Evolutionary conservation across 2,329 filamentous ascomycete species (phyloP), one percentile per base, ranked within the genome.

Genomic region (Fusarium denticulatum): DNA sequence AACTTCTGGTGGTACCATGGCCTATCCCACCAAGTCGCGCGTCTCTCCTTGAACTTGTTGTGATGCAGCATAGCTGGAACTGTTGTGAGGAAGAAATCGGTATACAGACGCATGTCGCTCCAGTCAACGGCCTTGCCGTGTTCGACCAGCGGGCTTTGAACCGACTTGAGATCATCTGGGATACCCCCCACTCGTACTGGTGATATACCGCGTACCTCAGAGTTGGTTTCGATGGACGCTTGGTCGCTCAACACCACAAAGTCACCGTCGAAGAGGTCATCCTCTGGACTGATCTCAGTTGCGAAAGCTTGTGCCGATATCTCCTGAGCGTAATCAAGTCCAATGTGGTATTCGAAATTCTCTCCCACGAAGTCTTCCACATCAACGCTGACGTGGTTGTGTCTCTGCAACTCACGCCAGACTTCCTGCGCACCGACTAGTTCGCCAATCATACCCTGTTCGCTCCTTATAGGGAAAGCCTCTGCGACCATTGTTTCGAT

Each of bases 1-100:
- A 69, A 22, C 1, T 28, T 45, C 5, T 45, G 57, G 13, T 69
- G 39, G 6, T 64, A 69, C 64, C 66, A 69, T 2, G 64, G 64
- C 1, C 22, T 36, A 15, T 69, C 20, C 66, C 66, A 69, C 64
- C 49, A 57, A 7, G 49, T 46, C 2, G 14, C 11, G 0, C 64
- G 66, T 12, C 39, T 16, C 2, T 13, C 6, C 30, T 69, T 69
- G 37, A 16, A 37, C 8, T n/a, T 24, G 11, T 69, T 56, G 3
- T 69, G 57, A 10, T 69, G 66, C 6, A 69, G 20, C 0, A 69
- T 42, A 7, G 15, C 37, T 1, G 66, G 66, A 0, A 69, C 64
- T 0, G 24, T n/a, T 0, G 30, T 16, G 4, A 55, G 24, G 16
- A 50, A 43, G 15, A 64, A 64, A 14, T 69, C 64, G 9, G 57